Evolutionary conservation across 1,139 yeast species (phyloP).

Genomic region (Suhomyces kunorum): DNA sequence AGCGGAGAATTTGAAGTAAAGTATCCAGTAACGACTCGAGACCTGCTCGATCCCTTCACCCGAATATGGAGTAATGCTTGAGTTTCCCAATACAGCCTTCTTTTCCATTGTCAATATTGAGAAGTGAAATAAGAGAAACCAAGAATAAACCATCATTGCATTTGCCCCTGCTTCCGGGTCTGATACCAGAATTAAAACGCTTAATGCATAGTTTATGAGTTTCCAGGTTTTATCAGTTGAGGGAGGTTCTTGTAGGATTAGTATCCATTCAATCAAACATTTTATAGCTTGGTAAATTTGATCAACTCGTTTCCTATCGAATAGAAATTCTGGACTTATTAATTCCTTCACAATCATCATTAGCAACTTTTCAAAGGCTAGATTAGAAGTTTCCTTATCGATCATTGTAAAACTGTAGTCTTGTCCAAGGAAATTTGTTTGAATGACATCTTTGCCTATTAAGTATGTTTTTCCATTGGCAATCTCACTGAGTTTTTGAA

Average conservation of each 20-base stretch:
- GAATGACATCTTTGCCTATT: constrained; percentile 22
- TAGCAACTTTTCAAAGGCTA: constrained; percentile 20
- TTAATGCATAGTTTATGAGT: constrained; percentile 17
- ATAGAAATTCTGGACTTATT: constrained; percentile 6
- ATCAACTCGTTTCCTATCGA: constrained; percentile 1
- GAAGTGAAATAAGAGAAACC: constrained; percentile 26
- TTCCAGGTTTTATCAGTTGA: constrained; percentile 15
- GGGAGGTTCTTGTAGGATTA: constrained; percentile 34
- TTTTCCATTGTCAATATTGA: constrained; percentile 13
- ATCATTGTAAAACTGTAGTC: constrained; percentile 30
- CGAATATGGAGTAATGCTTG: background rate
- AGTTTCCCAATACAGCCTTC: background rate
- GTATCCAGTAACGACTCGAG: constrained; percentile 14
- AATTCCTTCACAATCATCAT: constrained; percentile 10
- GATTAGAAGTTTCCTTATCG: constrained; percentile 23
- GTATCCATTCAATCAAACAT: constrained; percentile 34
- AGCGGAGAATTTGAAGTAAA: constrained; percentile 13
- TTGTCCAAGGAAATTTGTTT: constrained; percentile 23
- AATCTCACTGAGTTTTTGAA: constrained; percentile 24
- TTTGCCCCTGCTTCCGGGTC: constrained; percentile 4
- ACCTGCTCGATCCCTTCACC: background rate
- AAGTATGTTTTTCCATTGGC: constrained; percentile 27
- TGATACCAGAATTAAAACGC: constrained; percentile 11
- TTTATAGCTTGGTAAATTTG: constrained; percentile 25
- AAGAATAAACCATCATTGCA: constrained; percentile 22